Evolutionary conservation across 495 filamentous ascomycete genomes (phyloP).

Genomic region (Articulospora tetracladia): DNA sequence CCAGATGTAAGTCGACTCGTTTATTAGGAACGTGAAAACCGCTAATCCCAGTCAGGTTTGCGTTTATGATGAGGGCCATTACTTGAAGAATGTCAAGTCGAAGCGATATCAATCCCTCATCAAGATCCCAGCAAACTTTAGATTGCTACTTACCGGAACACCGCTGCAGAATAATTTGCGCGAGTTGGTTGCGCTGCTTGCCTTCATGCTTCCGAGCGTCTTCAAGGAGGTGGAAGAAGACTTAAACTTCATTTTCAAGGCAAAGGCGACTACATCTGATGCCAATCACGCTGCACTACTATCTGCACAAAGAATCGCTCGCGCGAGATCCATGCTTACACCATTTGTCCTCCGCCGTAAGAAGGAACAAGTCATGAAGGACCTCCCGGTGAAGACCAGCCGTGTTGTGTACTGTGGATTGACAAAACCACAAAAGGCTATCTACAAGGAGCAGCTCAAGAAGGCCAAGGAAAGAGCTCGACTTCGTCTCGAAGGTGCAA

Average conservation of each 20-base stretch:
- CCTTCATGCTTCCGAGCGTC: conserved; percentile 83
- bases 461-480: conserved; percentile 25
- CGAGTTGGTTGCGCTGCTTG: conserved; percentile 82
- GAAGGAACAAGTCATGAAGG: conserved; percentile 89
- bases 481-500: conserved; percentile 27
- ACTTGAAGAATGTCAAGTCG: conserved; percentile 81
- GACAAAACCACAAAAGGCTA: conserved; percentile 59
- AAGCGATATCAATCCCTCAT: conserved; percentile 77
- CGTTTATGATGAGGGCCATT: conserved; percentile 91
- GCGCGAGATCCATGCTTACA: conserved; percentile 88
- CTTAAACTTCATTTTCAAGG: conserved; percentile 77
- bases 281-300: conserved; percentile 70
- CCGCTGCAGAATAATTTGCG: conserved; percentile 95
- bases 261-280: conserved; percentile 80
- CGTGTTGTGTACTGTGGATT: conserved; percentile 77
- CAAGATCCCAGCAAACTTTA: conserved; percentile 70
- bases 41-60: conserved; percentile 44
- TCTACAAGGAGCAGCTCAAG: conserved; percentile 63
- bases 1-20: conserved; percentile 37
- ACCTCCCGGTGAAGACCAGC: conserved; percentile 77
- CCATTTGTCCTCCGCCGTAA: conserved; percentile 91
- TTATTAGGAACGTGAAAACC: conserved; percentile 4
- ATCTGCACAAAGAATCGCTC: conserved; percentile 76
- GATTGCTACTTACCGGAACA: conserved; percentile 86
- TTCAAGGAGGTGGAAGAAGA: conserved; percentile 72